Conservation (phyloP, 257 asterid species). For the Solanum appendiculatum region DNA sequence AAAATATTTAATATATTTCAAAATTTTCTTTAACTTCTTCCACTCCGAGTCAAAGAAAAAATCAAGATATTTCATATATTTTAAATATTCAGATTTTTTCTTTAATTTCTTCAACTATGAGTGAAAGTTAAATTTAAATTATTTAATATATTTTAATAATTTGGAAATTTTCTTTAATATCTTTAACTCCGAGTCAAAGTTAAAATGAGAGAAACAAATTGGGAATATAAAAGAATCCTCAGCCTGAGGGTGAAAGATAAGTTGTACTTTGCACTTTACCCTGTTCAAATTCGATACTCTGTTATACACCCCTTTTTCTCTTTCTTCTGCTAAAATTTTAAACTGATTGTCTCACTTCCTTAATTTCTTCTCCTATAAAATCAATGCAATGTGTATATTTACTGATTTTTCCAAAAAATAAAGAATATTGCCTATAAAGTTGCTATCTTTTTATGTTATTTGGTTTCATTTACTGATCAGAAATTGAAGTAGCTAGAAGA, state of each 20-base stretch:
- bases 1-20: too few species aligned
- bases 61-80: too few species aligned
- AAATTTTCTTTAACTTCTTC: too few species aligned
- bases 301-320: conserved; percentile 32
- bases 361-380: neutral
- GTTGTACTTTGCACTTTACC: conserved; percentile 34
- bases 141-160: too few species aligned
- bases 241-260: neutral
- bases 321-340: neutral
- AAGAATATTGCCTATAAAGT: neutral
- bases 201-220: neutral
- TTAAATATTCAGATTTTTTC: too few species aligned
- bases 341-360: neutral
- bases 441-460: neutral
- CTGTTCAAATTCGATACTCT: conserved; percentile 55
- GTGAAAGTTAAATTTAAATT: too few species aligned
- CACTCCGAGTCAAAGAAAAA: too few species aligned
- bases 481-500: neutral
- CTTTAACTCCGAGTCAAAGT: neutral
- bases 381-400: neutral
- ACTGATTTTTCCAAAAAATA: neutral
- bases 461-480: neutral
- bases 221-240: too few species aligned
- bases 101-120: too few species aligned
- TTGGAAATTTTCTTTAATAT: too few species aligned